Evolutionary conservation across 1,284 basidiomycete species (phyloP), one percentile per base, ranked within the genome.

Genomic region (Inonotus hispidus): DNA sequence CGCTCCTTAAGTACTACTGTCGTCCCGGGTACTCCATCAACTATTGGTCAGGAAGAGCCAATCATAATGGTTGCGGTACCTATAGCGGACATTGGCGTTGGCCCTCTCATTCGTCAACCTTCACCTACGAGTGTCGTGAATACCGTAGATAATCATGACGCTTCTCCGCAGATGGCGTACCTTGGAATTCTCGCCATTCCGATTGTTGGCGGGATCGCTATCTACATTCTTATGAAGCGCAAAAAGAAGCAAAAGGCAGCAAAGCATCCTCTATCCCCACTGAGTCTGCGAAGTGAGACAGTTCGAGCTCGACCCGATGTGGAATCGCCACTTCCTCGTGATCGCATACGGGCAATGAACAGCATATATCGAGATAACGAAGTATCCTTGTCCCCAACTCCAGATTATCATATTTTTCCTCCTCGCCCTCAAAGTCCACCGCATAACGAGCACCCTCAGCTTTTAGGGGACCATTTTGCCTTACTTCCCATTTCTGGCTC

Each of bases 301-400:
- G 52, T 50, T 6, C 50, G 56, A n/a, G 43, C 50, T 13, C 53
- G 53, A 4, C 25, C 43, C 32, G 50, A 58, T 27, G 16, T 25
- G 11, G 56, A 39, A 53, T 29, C 27, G 16, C 37, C 49, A 21
- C 56, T 62, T 16, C 61, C 61, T 27, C 56, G 61, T 23, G 61
- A 62, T 47, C 50, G 50, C 32, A 62, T 62, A 23, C 56, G 61
- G 19, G 57, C 61, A 2, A 62, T 62, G 61, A 59, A 62, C 39
- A 59, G 55, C 13, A 57, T 58, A n/a, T 49, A 55, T 29, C 43
- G 41, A 41, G 32, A 39, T 37, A 23, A 27, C n/a, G 38, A 46
- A n/a, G 19, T 21, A 25, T 25, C 55, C 10, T 23, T 32, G 19
- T 25, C 50, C 35, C 52, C 41, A 19, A 10, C 50, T 14, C 29